Conservation (phyloP, 441 rosid genomes). For the Gossypium gossypioides region DNA sequence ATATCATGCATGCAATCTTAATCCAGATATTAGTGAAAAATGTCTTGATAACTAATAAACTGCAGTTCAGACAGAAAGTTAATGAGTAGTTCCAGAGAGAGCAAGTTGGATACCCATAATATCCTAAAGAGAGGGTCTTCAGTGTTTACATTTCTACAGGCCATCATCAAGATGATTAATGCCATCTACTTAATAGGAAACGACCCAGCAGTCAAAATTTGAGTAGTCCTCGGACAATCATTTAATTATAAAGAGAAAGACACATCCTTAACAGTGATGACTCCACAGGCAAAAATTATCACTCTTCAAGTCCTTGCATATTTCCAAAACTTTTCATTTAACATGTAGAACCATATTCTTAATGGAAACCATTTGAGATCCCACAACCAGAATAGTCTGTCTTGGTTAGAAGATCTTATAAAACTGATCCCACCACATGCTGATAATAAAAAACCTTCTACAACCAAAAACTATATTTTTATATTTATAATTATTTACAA, state of each 20-base stretch:
- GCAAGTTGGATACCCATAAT: neutral
- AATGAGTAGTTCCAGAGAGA: neutral
- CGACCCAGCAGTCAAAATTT: neutral
- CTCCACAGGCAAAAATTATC: neutral
- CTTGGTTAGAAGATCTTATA: neutral
- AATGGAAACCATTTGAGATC: neutral
- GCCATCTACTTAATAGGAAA: neutral
- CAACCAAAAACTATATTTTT: neutral
- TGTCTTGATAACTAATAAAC: neutral
- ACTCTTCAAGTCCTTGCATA: neutral
- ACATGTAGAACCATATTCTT: neutral
- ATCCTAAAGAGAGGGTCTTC: neutral
- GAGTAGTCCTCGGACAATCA: neutral
- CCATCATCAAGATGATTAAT: neutral
- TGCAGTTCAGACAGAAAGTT: neutral
- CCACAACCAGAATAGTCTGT: neutral
- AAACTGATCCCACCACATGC: neutral
- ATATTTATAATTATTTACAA: neutral
- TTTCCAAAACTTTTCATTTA: neutral
- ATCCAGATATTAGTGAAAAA: neutral
- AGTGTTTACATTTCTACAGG: neutral
- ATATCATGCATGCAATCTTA: neutral
- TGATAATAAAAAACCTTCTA: neutral
- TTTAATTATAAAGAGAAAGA: neutral
- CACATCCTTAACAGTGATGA: neutral